Evolutionary conservation across 495 filamentous ascomycete genomes (phyloP).

Genomic region (Aspergillus bridgeri): DNA sequence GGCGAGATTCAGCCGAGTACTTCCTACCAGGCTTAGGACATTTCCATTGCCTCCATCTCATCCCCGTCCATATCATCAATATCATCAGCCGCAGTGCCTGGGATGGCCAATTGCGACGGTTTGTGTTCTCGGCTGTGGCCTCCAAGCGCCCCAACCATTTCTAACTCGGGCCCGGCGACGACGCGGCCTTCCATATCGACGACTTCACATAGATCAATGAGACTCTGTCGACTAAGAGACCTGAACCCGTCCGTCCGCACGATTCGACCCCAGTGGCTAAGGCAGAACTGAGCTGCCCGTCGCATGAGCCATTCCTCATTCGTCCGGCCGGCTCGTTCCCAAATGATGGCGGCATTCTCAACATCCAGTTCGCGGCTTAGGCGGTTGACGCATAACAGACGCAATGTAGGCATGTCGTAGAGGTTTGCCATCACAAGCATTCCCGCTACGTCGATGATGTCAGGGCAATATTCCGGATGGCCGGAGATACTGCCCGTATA

Average conservation of each 20-base stretch:
- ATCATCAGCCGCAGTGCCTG: slow-evolving; percentile 54
- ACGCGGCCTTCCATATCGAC: slow-evolving; percentile 88
- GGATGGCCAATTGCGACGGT: slow-evolving; percentile 43
- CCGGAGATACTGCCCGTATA: slow-evolving; percentile 90
- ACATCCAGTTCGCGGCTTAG: slow-evolving; percentile 87
- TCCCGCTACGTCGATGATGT: slow-evolving; percentile 85
- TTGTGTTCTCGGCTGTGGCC: slow-evolving; percentile 42
- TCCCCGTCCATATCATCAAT: slow-evolving; percentile 61
- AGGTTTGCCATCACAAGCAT: slow-evolving; percentile 96
- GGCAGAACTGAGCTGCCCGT: slow-evolving; percentile 81
- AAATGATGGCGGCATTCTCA: slow-evolving; percentile 90
- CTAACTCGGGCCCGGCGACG: slow-evolving; percentile 77
- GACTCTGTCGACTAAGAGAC: slow-evolving; percentile 66
- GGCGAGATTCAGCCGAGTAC: neutral
- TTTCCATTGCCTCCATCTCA: slow-evolving; percentile 71
- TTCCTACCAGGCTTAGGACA: slow-evolving; percentile 34
- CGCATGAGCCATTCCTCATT: slow-evolving; percentile 90
- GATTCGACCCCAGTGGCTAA: slow-evolving; percentile 91
- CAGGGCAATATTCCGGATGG: slow-evolving; percentile 59
- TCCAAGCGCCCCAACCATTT: slow-evolving; percentile 67
- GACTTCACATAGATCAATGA: slow-evolving; percentile 89
- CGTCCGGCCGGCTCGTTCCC: slow-evolving; percentile 87
- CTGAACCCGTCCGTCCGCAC: slow-evolving; percentile 86
- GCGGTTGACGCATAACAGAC: slow-evolving; percentile 82
- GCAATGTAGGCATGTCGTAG: slow-evolving; percentile 91